Conservation (phyloP, 306 rosid species). For the Rubus parviflorus region DNA sequence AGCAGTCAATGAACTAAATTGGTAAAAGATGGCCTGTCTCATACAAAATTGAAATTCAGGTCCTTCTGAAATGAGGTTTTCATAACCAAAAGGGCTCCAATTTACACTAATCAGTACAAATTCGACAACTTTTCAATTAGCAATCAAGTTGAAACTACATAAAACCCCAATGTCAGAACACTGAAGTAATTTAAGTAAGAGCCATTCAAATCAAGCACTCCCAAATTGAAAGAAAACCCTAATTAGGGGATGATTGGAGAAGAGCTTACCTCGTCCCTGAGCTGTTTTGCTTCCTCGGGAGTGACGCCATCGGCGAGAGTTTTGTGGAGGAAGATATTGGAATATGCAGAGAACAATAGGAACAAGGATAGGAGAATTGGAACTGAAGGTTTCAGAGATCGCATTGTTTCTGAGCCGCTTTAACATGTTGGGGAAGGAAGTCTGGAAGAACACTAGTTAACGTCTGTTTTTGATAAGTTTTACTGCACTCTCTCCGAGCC, state of each 20-base stretch:
- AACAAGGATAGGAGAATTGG: constrained; percentile 37
- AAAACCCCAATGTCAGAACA: neutral
- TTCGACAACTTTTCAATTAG: neutral
- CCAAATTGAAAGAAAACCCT: constrained; percentile 3
- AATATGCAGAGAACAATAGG: constrained; percentile 26
- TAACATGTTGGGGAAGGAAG: no score
- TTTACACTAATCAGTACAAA: neutral
- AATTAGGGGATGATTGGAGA: neutral
- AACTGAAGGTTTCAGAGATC: constrained; percentile 29
- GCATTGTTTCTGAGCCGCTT: constrained; percentile 35
- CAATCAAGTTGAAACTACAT: neutral
- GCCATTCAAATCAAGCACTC: constrained; percentile 1
- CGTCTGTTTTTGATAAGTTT: neutral
- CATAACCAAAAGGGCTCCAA: neutral
- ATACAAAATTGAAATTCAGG: neutral
- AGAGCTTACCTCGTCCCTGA: constrained; percentile 62
- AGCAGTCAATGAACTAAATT: neutral
- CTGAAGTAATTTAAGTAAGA: neutral
- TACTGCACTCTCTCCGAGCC: neutral
- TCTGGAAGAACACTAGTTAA: neutral
- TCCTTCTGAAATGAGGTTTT: neutral
- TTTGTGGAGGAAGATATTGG: constrained; percentile 12
- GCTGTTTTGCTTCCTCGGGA: constrained; percentile 61
- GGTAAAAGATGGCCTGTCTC: neutral
- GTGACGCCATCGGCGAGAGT: constrained; percentile 64